A percentile compares a stretch with the other conserved stretches of the same genome.
These are phyloP conservation scores for Exophiala sp. DNA, from an alignment of 2,329 filamentous ascomycete species.

Conservation along the genomic window DNA sequence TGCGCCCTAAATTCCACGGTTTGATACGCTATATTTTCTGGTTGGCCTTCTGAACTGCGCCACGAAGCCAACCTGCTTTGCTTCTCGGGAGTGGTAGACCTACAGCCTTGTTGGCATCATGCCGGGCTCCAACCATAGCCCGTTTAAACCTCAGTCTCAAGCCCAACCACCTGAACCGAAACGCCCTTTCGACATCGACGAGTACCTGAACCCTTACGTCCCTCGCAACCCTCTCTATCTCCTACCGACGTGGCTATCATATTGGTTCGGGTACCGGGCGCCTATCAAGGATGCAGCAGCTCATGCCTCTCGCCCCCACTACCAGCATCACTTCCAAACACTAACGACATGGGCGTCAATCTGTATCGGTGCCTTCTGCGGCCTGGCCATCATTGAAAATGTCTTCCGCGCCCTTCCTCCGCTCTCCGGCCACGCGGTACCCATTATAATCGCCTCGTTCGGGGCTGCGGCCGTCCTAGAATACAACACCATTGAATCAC, in stretches of 20 bases:
- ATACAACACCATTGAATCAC: constrained; percentile 65
- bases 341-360: constrained; percentile 57
- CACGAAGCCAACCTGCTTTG: too few species aligned
- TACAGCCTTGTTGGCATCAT: too few species aligned
- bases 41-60: too few species aligned
- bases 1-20: too few species aligned
- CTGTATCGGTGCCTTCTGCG: constrained; percentile 58
- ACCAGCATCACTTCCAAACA: constrained; percentile 52
- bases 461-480: constrained; percentile 71
- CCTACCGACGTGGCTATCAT: constrained; percentile 60
- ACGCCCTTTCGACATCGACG: constrained; percentile 63
- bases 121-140: too few species aligned
- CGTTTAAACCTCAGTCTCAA: background rate
- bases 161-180: background rate
- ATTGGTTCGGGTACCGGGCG: constrained; percentile 60
- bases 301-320: background rate
- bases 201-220: constrained; percentile 64
- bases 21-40: too few species aligned
- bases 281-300: constrained; percentile 28
- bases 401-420: constrained; percentile 51
- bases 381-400: constrained; percentile 55
- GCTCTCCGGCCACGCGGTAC: constrained; percentile 50
- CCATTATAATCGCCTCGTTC: constrained; percentile 64
- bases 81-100: too few species aligned
- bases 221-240: constrained; percentile 57